Percentiles rank a stretch among this genome's conserved stretches.
phyloP scores from a whole-genome alignment of 1,139 yeast genomes.

The Protomyces lactucae-debilis region DNA sequence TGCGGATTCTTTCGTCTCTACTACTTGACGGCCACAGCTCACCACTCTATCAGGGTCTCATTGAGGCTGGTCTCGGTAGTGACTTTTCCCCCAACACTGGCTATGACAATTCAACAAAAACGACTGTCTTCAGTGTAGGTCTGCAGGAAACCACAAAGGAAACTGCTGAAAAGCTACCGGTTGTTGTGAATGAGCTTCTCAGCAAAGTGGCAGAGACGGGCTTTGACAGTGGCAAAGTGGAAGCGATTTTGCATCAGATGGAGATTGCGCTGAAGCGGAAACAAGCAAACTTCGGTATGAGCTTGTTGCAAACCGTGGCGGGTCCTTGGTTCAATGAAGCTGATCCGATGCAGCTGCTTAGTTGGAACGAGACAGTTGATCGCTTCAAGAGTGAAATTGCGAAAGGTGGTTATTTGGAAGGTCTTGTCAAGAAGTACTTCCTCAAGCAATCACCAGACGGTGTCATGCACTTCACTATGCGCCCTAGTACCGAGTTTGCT shows the following conservation, averaged over 20 bases:
- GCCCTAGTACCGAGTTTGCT: slow-evolving; percentile 58
- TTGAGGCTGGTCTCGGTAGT: slow-evolving; percentile 78
- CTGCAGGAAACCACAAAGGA: slow-evolving; percentile 61
- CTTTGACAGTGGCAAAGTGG: slow-evolving; percentile 60
- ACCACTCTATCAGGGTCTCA: slow-evolving; percentile 74
- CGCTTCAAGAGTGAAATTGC: slow-evolving; percentile 59
- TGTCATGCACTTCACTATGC: slow-evolving; percentile 68
- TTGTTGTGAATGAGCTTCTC: slow-evolving; percentile 45
- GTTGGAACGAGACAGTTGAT: slow-evolving; percentile 57
- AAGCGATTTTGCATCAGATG: slow-evolving; percentile 81
- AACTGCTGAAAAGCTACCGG: slow-evolving; percentile 44
- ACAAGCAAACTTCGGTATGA: slow-evolving; percentile 85
- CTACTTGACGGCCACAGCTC: slow-evolving; percentile 90
- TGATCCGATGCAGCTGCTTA: slow-evolving; percentile 63
- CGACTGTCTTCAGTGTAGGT: slow-evolving; percentile 77
- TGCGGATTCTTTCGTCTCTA: slow-evolving; percentile 66
- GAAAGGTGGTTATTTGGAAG: slow-evolving; percentile 54
- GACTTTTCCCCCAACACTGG: slow-evolving; percentile 90
- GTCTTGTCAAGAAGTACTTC: slow-evolving; percentile 53
- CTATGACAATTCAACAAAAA: slow-evolving; percentile 73
- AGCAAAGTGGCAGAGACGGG: slow-evolving; percentile 41
- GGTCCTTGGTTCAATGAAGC: slow-evolving; percentile 80
- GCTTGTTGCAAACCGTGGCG: slow-evolving; percentile 63
- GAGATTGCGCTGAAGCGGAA: slow-evolving; percentile 81
- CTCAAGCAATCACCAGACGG: slow-evolving; percentile 46